A percentile compares a stretch with the other conserved stretches of the same genome.
phyloP scores from a whole-genome alignment of 768 basidiomycete genomes.

The Leucogyrophana mollusca region DNA sequence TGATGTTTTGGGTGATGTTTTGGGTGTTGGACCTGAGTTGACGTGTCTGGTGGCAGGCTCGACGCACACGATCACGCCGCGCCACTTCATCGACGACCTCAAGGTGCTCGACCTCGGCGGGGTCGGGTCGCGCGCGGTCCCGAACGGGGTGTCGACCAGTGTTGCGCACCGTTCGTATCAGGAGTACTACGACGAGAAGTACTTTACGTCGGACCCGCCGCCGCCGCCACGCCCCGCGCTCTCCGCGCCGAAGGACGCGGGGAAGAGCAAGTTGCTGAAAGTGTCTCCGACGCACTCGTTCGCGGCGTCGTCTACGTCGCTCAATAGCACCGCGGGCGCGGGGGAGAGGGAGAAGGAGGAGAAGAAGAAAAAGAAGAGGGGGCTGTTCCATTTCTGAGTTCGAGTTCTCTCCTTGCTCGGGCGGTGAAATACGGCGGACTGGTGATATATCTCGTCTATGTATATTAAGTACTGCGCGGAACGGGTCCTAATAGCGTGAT shows the following conservation, averaged over 20 bases:
- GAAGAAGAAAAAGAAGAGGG: constrained; percentile 78
- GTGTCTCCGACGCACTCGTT: constrained; percentile 49
- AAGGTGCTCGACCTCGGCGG: constrained; percentile 87
- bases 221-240: constrained; percentile 31
- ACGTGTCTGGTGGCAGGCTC: constrained; percentile 61
- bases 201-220: constrained; percentile 65
- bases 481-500: no score
- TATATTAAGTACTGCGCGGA: no score
- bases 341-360: constrained; percentile 42
- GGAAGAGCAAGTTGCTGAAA: constrained; percentile 24
- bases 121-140: constrained; percentile 69
- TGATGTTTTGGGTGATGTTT: background rate
- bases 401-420: background rate
- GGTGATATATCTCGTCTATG: no score
- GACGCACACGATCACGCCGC: constrained; percentile 82
- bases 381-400: constrained; percentile 66
- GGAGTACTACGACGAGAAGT: constrained; percentile 78
- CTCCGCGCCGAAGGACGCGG: constrained; percentile 23
- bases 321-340: constrained; percentile 36
- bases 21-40: background rate
- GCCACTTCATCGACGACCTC: constrained; percentile 82
- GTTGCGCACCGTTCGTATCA: constrained; percentile 56
- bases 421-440: no score
- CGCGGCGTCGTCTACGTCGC: constrained; percentile 50
- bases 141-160: constrained; percentile 63